Conservation (phyloP, 1,139 yeast species). For the Taiozyma onychis region DNA sequence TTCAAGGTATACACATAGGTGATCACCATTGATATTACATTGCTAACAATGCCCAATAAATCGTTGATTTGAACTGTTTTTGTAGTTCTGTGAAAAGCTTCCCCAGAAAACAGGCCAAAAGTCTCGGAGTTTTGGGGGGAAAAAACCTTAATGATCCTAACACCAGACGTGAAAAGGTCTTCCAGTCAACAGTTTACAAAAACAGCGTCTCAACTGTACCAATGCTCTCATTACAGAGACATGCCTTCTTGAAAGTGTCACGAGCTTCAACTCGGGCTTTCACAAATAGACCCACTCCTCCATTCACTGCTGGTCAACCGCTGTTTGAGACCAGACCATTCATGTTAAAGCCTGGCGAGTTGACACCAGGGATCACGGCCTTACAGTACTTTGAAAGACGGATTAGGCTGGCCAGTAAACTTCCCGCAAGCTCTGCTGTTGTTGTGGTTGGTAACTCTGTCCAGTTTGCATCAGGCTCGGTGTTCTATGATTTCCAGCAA, state of each 20-base stretch:
- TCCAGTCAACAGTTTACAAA: neutral
- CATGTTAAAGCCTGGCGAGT: conserved; percentile 63
- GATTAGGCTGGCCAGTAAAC: conserved; percentile 42
- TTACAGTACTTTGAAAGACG: conserved; percentile 76
- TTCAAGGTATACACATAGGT: neutral
- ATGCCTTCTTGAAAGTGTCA: neutral
- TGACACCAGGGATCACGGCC: conserved; percentile 87
- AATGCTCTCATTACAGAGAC: neutral
- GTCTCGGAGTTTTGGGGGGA: neutral
- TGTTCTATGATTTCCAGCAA: conserved; percentile 88
- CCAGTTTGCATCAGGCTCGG: conserved; percentile 83
- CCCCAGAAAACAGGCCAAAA: neutral
- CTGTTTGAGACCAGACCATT: conserved; percentile 80
- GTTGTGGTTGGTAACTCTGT: conserved; percentile 68
- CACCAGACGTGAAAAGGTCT: neutral
- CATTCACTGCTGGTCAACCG: conserved; percentile 68
- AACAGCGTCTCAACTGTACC: neutral
- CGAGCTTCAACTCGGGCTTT: neutral
- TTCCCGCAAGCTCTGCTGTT: conserved; percentile 66
- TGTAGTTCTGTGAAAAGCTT: neutral
- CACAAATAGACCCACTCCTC: conserved; percentile 15
- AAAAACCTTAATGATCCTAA: neutral
- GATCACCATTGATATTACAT: neutral
- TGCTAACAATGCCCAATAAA: neutral
- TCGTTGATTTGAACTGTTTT: neutral